A percentile compares a stretch with the other conserved stretches of the same genome.
Conservation (phyloP, 2,329 filamentous ascomycete species). For the Dothideomycetidae sp. region DNA sequence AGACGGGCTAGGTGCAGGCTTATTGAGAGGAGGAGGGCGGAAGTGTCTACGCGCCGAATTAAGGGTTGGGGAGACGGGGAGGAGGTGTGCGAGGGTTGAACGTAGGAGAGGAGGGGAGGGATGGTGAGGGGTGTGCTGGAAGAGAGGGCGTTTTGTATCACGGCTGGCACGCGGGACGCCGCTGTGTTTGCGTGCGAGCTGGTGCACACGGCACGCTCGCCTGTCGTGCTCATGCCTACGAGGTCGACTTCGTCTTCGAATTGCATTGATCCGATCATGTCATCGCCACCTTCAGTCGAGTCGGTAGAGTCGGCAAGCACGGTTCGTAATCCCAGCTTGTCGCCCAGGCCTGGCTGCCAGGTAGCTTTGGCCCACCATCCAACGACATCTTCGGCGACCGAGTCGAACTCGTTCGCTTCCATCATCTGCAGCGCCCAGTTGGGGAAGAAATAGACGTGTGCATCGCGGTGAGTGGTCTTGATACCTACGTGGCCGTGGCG, state of each 20-base stretch:
- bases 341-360: conserved; percentile 70
- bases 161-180: conserved; percentile 11
- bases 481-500: conserved; percentile 65
- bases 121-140: conserved; percentile 33
- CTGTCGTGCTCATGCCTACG: conserved; percentile 12
- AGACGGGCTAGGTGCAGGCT: conserved; percentile 81
- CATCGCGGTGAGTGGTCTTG: conserved; percentile 72
- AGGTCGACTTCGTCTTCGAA: conserved; percentile 16
- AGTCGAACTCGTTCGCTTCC: conserved; percentile 68
- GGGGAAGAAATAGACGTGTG: conserved; percentile 89
- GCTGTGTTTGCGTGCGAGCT: conserved; percentile 9
- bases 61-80: conserved; percentile 38
- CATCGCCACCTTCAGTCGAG: conserved; percentile 16
- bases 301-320: conserved; percentile 40
- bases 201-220: conserved; percentile 3
- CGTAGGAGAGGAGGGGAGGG: conserved; percentile 67
- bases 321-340: conserved; percentile 60
- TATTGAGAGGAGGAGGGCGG: conserved; percentile 63
- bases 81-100: conserved; percentile 44
- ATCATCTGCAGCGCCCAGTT: conserved; percentile 82
- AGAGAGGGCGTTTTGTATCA: conserved; percentile 7
- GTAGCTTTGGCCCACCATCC: conserved; percentile 92
- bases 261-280: conserved; percentile 15
- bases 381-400: conserved; percentile 77
- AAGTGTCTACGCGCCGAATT: conserved; percentile 78